Base-by-base conservation (phyloP, 768 basidiomycete genomes). In the Hypholoma sublateritium region DNA sequence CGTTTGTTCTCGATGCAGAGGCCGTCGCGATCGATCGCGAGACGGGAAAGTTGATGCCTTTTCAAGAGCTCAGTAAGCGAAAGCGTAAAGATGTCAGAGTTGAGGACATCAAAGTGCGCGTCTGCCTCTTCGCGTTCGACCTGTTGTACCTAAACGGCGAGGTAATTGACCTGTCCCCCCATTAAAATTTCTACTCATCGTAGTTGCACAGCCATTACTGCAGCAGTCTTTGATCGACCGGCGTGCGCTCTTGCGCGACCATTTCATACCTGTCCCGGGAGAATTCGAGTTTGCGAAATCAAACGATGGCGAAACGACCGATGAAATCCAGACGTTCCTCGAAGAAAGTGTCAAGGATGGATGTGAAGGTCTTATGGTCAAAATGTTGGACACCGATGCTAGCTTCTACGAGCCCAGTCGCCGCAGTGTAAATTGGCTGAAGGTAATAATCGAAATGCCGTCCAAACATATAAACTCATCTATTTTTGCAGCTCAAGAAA, bases 301-400 rank as follows among this genome's bases (percentile, higher is more conserved):
- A 3, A 92, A 92, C 1, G 96, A 99, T 66, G 80, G 88, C 14
- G 87, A 93, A 57, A 91, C 88, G 7, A 89, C 85, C 4, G 97
- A 99, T 21, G 95, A 97, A 65, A 98, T 99, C 46, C 94, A 97
- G 67, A 69, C 81, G 1, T 98, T 99, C 80, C 76, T 99, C 8
- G 96, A 98, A 68, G 91, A 95, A 62, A 95, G 92, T 70, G 93
- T 99, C 62, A 98, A 95, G 69, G 97, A 98, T 68, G 95, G 96
- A 1, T 98, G 97, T 69, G 97, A 99, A 71, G 97, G 97, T 9
- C 82, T 99, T 45, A 99, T 99, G 97, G 93, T 99, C 57, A 99
- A 99, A 77, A 96, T 97, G 94, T 76, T 99, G 16, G 93, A 96
- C 41, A 89, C 84, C 45, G 89, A 93, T 37, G 91, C 89, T 6